A percentile compares a stretch with the other conserved stretches of the same genome.
phyloP scores from a whole-genome alignment of 2,329 filamentous ascomycete species.

The Penicillium sp. region DNA sequence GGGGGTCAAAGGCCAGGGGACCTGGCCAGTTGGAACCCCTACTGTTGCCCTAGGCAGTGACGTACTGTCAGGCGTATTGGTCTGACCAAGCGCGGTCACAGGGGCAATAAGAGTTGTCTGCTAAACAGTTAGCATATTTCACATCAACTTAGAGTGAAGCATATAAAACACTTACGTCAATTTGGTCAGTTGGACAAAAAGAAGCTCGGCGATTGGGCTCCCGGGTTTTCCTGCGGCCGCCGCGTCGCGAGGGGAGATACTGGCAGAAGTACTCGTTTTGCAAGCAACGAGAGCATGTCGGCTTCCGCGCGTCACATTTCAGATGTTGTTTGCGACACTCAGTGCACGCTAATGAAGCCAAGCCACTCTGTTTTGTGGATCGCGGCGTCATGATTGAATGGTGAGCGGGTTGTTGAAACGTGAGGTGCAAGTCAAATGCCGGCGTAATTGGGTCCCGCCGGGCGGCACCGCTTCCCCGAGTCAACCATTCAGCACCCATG shows the following conservation, averaged over 20 bases:
- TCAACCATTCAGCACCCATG: not conserved
- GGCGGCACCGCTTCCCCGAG: not conserved
- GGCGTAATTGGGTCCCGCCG: constrained; percentile 1
- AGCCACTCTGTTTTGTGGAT: constrained; percentile 25
- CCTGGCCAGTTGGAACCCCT: constrained; percentile 18
- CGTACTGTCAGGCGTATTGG: constrained; percentile 20
- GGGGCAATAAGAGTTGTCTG: constrained; percentile 10
- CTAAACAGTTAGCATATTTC: constrained; percentile 2
- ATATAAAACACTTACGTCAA: not conserved
- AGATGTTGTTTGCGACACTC: constrained; percentile 61
- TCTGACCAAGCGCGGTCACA: constrained; percentile 5
- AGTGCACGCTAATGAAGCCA: constrained; percentile 44
- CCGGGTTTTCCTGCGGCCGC: constrained; percentile 46
- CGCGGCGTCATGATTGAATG: constrained; percentile 15
- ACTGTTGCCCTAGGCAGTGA: constrained; percentile 17
- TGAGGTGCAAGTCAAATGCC: not conserved
- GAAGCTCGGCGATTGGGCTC: constrained; percentile 13
- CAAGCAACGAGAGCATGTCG: constrained; percentile 64
- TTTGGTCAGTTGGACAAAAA: not conserved
- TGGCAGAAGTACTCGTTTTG: constrained; percentile 60
- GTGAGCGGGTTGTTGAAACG: not conserved
- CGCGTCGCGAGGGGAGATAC: constrained; percentile 70
- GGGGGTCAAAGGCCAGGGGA: constrained; percentile 23
- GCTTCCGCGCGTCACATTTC: constrained; percentile 69
- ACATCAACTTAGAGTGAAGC: not conserved